Evolutionary conservation across 495 filamentous ascomycete species (phyloP).

Genomic region (Neurospora sp.): DNA sequence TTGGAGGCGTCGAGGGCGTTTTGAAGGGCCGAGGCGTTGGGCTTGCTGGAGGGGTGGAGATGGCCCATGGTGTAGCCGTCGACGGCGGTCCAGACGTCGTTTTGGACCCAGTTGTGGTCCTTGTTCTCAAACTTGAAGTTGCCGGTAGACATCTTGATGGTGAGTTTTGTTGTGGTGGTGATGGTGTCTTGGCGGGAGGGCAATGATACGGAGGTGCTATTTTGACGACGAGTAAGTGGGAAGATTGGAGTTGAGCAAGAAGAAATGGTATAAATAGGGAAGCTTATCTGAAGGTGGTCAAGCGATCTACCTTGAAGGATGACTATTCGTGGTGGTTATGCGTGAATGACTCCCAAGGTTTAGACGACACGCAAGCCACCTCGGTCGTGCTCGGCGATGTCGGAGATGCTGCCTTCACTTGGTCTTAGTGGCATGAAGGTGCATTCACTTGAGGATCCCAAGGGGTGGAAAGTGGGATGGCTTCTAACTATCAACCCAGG

Average conservation of each 20-base stretch:
- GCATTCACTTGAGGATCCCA: too few species aligned
- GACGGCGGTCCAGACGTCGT: constrained; percentile 10
- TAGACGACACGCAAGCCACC: not conserved
- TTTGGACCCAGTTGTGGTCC: not conserved
- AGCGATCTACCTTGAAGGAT: not conserved
- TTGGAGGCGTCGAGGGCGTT: constrained; percentile 12
- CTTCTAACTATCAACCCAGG: not conserved
- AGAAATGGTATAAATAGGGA: not conserved
- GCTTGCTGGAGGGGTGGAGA: constrained; percentile 9
- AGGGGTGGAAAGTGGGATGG: too few species aligned
- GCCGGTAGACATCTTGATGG: not conserved
- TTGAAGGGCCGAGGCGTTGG: constrained; percentile 10
- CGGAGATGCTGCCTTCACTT: not conserved
- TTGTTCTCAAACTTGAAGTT: not conserved
- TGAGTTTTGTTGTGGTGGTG: not conserved
- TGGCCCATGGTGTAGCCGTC: constrained; percentile 13
- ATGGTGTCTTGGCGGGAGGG: too few species aligned
- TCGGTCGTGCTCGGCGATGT: not conserved
- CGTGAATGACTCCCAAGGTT: not conserved
- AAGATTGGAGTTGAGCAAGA: not conserved
- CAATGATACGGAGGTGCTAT: not conserved
- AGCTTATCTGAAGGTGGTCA: not conserved
- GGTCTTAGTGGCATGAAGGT: not conserved
- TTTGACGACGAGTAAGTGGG: not conserved
- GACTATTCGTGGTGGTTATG: not conserved